A percentile compares a stretch with the other conserved stretches of the same genome.
These are phyloP conservation scores for Spiraea crenata DNA, from an alignment of 331 rosid species.

Conservation along the genomic window DNA sequence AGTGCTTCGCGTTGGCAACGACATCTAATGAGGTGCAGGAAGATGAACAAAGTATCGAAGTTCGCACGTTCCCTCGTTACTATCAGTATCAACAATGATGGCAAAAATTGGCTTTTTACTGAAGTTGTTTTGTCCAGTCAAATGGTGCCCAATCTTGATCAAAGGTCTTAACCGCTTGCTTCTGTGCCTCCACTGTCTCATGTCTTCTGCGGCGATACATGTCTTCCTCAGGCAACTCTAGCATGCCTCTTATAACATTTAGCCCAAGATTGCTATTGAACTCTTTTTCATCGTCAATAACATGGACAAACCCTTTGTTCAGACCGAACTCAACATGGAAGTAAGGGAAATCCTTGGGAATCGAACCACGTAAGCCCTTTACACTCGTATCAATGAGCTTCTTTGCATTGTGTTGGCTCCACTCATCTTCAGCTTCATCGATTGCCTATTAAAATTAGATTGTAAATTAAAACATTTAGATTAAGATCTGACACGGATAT, in stretches of 20 bases:
- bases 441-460: conserved; percentile 49
- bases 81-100: neutral
- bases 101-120: neutral
- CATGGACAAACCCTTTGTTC: conserved; percentile 76
- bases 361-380: conserved; percentile 67
- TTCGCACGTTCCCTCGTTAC: too few relatives aligned
- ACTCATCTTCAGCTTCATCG: conserved; percentile 83
- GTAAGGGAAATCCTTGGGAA: conserved; percentile 70
- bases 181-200: conserved; percentile 57
- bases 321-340: conserved; percentile 85
- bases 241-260: conserved; percentile 83
- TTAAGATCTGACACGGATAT: neutral
- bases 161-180: conserved; percentile 61
- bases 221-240: conserved; percentile 67
- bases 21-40: too few relatives aligned
- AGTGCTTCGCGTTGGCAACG: too few relatives aligned
- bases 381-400: conserved; percentile 66
- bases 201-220: conserved; percentile 62
- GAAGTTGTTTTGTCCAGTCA: conserved; percentile 84
- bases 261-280: conserved; percentile 68
- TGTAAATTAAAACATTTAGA: neutral
- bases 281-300: conserved; percentile 68
- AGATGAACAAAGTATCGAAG: too few relatives aligned
- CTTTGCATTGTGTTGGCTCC: conserved; percentile 88
- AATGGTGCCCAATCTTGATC: conserved; percentile 59